Base-by-base conservation (phyloP, 148 eudicot species). In the Camellia granthamiana region DNA sequence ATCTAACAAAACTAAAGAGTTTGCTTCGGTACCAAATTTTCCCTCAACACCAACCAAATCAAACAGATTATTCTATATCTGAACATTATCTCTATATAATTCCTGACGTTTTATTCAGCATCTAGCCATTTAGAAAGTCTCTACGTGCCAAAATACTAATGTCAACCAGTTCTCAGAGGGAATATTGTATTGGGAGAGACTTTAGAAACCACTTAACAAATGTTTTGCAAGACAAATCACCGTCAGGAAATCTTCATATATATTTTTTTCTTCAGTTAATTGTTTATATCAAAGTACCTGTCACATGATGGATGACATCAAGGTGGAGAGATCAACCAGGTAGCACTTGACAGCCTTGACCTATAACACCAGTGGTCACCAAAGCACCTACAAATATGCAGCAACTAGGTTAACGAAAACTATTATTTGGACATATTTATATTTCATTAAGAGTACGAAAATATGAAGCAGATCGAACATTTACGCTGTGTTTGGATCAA, bases 311-410 rank as follows among this genome's bases (percentile, higher is more conserved):
- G 38, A 38, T 19, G n/a, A 54, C 47, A 38, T 52, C 13, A 74
- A 74, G 41, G 7, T 56, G 14, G 18, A 30, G n/a, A 72, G 77
- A 74, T 19, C 62, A 74, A 38, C 21, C 2, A 13, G 13, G 59
- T 9, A 49, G 21, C 11, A 15, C 77, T 30, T 55, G 43, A 55
- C 6, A 23, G 7, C 47, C 63, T 56, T 30, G 11, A 18, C 75
- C 11, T 19, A 21, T 54, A 52, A 49, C 59, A 54, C 38, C 15
- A 56, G 46, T 55, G 16, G 59, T 49, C 42, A 9, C 42, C 51
- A 19, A 49, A 51, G 62, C 77, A 74, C 46, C 63, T 23, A 54
- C 62, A 73, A 72, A 54, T 54, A 38, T 30, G 64, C 62, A 14
- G 62, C 44, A 49, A 49, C 58, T 5, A 54, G 42, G 38, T 21